Base-by-base conservation (phyloP, 257 asterid species). In the Ballota nigra region DNA sequence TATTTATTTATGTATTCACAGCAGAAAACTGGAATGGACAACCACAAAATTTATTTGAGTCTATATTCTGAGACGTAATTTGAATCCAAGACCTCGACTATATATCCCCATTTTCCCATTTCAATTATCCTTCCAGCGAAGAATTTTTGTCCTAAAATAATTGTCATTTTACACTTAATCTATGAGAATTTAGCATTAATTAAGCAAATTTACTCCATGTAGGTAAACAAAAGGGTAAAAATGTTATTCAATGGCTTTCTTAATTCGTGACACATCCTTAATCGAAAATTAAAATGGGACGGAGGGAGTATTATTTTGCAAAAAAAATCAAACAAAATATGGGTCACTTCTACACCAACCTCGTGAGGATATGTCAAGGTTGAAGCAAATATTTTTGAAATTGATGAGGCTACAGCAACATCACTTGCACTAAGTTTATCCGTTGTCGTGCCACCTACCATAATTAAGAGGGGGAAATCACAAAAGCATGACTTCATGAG, bases 321-420 rank as follows among this genome's bases (percentile, higher is more conserved):
- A 6, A 9, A 24, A 28, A 36, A 66, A 23, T 12, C 0, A 47
- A 41, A 49, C 0, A 24, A 70, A 52, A 11, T 20, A 23, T 49
- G 65, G 58, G 58, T 60, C 8, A 36, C 56, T 23, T 71, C 64
- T 61, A 60, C 56, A 71, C 76, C 62, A 71, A 92, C 98, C 98
- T 92, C 98, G 16, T 92, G 96, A 1, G 99, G 97, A 81, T 94
- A 94, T 36, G 99, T 94, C 88, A 94, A 80, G 67, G 97, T 79
- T 51, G 99, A 94, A 59, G 98, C 98, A 74, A 86, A 89, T 82
- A 91, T 83, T 81, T 94, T 94, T 47, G 98, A 89, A 70, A 94
- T 86, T 34, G 98, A 94, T 11, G 97, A 94, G 68, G 97, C 97
- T 69, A 94, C 69, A 55, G 99, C 97, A 55, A 94, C 93, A 53